phyloP scores from a whole-genome alignment of 1,284 basidiomycete genomes.

The Paramarasmius palmivorus region DNA sequence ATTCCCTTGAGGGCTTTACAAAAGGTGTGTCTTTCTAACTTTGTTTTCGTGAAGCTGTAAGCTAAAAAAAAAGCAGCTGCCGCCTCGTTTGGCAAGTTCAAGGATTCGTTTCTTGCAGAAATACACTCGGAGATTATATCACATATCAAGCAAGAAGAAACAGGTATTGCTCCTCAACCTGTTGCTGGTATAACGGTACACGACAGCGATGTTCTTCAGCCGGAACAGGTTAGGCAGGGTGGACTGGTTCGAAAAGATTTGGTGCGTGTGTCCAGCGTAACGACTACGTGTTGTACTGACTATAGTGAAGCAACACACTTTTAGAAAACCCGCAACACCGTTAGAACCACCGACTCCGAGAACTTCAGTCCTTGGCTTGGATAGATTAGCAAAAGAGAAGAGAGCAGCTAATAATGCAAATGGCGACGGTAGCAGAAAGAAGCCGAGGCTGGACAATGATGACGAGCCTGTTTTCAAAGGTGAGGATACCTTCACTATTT shows the following conservation, averaged over 20 bases:
- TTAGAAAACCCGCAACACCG: slow-evolving; percentile 70
- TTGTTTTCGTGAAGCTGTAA: background rate
- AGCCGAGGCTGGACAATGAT: slow-evolving; percentile 58
- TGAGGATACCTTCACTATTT: slow-evolving; percentile 30
- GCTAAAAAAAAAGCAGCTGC: slow-evolving; percentile 50
- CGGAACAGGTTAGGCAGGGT: slow-evolving; percentile 74
- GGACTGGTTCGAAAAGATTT: slow-evolving; percentile 71
- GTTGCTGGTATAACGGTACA: slow-evolving; percentile 78
- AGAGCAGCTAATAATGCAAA: slow-evolving; percentile 54
- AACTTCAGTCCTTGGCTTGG: slow-evolving; percentile 81
- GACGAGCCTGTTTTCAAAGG: slow-evolving; percentile 82
- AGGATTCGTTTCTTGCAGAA: slow-evolving; percentile 54
- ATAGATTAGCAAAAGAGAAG: slow-evolving; percentile 87
- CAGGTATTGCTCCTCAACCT: slow-evolving; percentile 54
- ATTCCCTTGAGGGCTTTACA: slow-evolving; percentile 64
- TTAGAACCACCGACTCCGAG: slow-evolving; percentile 74
- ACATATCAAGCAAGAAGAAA: slow-evolving; percentile 65
- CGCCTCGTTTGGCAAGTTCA: slow-evolving; percentile 84
- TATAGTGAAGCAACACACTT: slow-evolving; percentile 75
- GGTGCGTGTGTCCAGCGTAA: slow-evolving; percentile 45
- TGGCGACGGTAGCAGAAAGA: slow-evolving; percentile 62
- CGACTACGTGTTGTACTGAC: no score
- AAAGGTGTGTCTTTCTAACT: slow-evolving; percentile 35
- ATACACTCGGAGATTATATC: slow-evolving; percentile 55
- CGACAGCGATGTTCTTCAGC: slow-evolving; percentile 79